Evolutionary conservation across 106 monocot genomes (phyloP).

Genomic region (Ottelia alismoides): DNA sequence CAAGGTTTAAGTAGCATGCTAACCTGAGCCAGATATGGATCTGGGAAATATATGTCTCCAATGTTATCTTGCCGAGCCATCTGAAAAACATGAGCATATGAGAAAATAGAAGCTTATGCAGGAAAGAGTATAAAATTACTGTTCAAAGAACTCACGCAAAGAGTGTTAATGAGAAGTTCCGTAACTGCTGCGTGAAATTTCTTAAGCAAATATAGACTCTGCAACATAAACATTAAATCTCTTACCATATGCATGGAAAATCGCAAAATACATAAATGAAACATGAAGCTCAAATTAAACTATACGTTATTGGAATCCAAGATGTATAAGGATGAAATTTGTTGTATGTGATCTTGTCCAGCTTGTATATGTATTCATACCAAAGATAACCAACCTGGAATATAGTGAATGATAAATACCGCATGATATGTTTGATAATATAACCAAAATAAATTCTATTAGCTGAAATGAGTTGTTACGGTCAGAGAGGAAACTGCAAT

Average conservation of each 20-base stretch:
- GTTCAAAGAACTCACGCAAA: constrained; percentile 52
- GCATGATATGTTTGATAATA: not conserved
- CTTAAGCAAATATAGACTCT: constrained; percentile 89
- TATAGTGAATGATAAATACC: not conserved
- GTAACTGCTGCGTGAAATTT: constrained; percentile 74
- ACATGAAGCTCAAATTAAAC: no score
- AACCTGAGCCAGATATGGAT: constrained; percentile 42
- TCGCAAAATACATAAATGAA: no score
- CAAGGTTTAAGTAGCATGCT: not conserved
- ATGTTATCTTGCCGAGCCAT: constrained; percentile 38
- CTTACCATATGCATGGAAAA: not conserved
- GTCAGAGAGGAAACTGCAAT: constrained; percentile 41
- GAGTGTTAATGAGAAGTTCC: constrained; percentile 66
- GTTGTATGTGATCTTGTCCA: constrained; percentile 87
- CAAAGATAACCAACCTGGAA: constrained; percentile 79
- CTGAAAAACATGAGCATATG: constrained; percentile 6
- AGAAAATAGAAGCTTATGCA: not conserved
- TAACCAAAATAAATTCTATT: not conserved
- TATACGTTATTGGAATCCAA: constrained; percentile 96
- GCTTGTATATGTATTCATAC: constrained; percentile 96
- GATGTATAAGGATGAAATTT: constrained; percentile 94
- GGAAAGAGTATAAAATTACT: not conserved
- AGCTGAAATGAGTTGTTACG: constrained; percentile 31
- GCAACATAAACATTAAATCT: constrained; percentile 1
- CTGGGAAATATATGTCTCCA: constrained; percentile 42